These are phyloP conservation scores for Paramecium sonneborni DNA, from an alignment of 73 alveolate species.

Conservation along the genomic window DNA sequence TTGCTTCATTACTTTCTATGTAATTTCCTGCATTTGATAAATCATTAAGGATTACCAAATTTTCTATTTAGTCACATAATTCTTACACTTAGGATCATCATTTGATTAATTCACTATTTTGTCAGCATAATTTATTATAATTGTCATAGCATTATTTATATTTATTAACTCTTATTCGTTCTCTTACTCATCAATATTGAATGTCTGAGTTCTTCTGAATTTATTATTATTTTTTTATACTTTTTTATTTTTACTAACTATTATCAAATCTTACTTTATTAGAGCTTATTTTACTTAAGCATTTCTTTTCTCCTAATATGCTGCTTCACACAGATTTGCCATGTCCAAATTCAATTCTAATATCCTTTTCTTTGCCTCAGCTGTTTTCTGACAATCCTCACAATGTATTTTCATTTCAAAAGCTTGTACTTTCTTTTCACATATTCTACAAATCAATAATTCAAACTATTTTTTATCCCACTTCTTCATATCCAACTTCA, in stretches of 20 bases:
- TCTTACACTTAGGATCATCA: slow-evolving; percentile 50
- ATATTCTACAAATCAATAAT: slow-evolving; percentile 23
- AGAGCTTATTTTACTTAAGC: slow-evolving; percentile 27
- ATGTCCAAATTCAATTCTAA: slow-evolving; percentile 18
- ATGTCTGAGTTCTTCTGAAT: not conserved
- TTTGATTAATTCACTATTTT: not conserved
- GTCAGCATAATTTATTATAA: slow-evolving; percentile 24
- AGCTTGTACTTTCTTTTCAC: slow-evolving; percentile 17
- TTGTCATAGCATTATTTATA: slow-evolving; percentile 50
- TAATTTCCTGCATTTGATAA: not conserved
- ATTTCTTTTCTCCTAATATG: slow-evolving; percentile 28
- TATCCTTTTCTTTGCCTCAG: slow-evolving; percentile 36
- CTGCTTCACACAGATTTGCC: slow-evolving; percentile 23
- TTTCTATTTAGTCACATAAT: slow-evolving; percentile 17
- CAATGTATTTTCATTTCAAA: slow-evolving; percentile 16
- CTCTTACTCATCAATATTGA: not conserved
- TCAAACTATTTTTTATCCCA: not conserved
- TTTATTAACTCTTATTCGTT: slow-evolving; percentile 18
- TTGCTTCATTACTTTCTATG: slow-evolving; percentile 34
- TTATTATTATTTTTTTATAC: slow-evolving; percentile 1
- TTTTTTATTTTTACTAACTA: slow-evolving; percentile 4
- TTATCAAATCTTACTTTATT: not conserved
- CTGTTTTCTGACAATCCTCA: not conserved
- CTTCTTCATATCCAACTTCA: not conserved
- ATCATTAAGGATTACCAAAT: slow-evolving; percentile 20